Conservation (phyloP, 2,329 filamentous ascomycete species). For the Neurospora crassa region DNA sequence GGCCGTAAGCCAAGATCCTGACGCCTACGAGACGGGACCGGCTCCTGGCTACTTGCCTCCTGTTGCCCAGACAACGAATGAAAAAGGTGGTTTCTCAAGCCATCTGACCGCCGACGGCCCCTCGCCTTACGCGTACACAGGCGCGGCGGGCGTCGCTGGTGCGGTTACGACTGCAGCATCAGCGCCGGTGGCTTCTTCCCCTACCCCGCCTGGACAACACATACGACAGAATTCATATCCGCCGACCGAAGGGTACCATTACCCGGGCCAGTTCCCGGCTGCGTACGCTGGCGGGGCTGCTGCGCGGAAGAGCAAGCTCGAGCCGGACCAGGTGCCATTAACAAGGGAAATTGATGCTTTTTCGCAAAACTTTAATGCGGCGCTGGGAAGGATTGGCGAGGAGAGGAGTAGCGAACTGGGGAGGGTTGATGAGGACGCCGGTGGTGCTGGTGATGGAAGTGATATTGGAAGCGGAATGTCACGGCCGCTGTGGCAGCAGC, state of each 20-base stretch:
- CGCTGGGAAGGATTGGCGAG: conserved; percentile 29
- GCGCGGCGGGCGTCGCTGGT: conserved; percentile 5
- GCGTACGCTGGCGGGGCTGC: conserved; percentile 12
- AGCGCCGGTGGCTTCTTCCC: background rate
- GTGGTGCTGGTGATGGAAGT: conserved; percentile 5
- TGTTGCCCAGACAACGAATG: conserved; percentile 5
- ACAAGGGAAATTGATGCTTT: conserved; percentile 38
- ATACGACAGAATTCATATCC: background rate
- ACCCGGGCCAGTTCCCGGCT: conserved; percentile 16
- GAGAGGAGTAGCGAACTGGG: conserved; percentile 26
- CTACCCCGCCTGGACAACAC: background rate
- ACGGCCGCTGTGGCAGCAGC: conserved; percentile 45
- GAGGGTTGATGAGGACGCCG: conserved; percentile 2
- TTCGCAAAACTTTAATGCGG: conserved; percentile 31
- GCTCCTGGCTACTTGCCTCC: conserved; percentile 6
- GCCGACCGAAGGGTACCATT: conserved; percentile 11
- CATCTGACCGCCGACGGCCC: conserved; percentile 12
- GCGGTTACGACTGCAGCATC: background rate
- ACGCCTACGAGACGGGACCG: conserved; percentile 22
- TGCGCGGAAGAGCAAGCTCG: conserved; percentile 11
- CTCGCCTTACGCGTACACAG: conserved; percentile 14
- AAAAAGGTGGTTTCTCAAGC: conserved; percentile 7
- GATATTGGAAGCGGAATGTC: conserved; percentile 6
- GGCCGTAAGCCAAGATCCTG: conserved; percentile 26
- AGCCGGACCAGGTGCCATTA: conserved; percentile 30